These are phyloP conservation scores for Linnemannia zychae DNA, from an alignment of 192 early-diverging fungal genomes.

Conservation along the genomic window DNA sequence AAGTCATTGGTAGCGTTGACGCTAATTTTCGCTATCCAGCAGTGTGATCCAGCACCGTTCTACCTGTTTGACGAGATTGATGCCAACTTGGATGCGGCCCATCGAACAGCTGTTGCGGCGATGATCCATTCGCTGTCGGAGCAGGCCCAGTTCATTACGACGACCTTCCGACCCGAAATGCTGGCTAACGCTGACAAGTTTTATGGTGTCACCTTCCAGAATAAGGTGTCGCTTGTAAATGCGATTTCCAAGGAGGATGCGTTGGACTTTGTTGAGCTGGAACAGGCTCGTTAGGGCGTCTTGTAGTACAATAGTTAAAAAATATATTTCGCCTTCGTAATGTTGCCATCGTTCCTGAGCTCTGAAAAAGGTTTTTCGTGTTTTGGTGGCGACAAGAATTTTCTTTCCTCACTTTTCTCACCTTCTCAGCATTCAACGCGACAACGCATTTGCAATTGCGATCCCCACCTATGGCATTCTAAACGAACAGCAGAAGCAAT, in stretches of 20 bases:
- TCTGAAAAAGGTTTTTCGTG: too few species aligned
- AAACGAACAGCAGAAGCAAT: not conserved
- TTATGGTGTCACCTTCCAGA: constrained; percentile 97
- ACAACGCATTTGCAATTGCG: too few species aligned
- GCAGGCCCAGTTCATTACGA: constrained; percentile 96
- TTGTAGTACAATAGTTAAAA: too few species aligned
- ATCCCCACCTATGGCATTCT: not conserved
- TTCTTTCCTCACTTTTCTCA: too few species aligned
- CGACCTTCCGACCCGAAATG: constrained; percentile 98
- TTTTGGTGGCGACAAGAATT: too few species aligned
- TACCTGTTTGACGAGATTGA: constrained; percentile 99
- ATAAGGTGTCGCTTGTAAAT: constrained; percentile 93
- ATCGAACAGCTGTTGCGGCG: constrained; percentile 92
- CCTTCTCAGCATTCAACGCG: too few species aligned
- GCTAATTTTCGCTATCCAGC: constrained; percentile 98
- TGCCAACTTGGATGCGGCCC: constrained; percentile 95
- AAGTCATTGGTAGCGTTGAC: constrained; percentile 97
- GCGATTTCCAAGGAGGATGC: constrained; percentile 80
- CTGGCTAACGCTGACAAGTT: constrained; percentile 93
- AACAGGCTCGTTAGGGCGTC: constrained; percentile 32
- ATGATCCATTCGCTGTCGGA: constrained; percentile 94
- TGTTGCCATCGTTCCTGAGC: too few species aligned
- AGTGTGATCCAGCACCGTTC: constrained; percentile 98
- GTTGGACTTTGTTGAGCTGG: constrained; percentile 75
- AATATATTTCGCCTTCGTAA: too few species aligned